Conservation (phyloP, 768 basidiomycete genomes). For the Dendrothele bispora region DNA sequence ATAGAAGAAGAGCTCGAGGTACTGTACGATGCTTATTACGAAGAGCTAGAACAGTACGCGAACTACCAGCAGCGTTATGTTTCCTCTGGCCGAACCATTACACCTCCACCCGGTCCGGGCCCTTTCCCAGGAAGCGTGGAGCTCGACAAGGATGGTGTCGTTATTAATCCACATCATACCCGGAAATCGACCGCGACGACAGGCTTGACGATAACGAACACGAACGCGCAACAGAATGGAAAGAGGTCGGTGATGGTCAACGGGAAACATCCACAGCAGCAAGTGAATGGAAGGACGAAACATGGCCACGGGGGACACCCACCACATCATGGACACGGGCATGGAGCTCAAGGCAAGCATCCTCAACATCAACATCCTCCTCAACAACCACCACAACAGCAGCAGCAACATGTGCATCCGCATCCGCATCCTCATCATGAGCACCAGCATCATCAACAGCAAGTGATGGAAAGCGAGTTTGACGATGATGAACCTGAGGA, state of each 20-base stretch:
- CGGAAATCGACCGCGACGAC: neutral
- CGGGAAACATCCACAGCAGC: slow-evolving; percentile 13
- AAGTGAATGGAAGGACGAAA: slow-evolving; percentile 14
- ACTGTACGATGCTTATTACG: slow-evolving; percentile 99
- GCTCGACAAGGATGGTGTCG: slow-evolving; percentile 86
- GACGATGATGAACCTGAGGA: slow-evolving; percentile 65
- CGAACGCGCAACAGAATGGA: slow-evolving; percentile 5
- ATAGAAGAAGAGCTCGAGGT: slow-evolving; percentile 99
- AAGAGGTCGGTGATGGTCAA: no score
- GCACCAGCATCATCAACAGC: no score
- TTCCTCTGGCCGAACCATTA: slow-evolving; percentile 83
- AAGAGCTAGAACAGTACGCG: slow-evolving; percentile 99
- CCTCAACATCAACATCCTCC: no score
- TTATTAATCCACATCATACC: slow-evolving; percentile 37
- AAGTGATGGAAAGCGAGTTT: slow-evolving; percentile 65
- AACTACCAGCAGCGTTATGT: slow-evolving; percentile 96
- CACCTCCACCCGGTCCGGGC: slow-evolving; percentile 93
- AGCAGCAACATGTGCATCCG: slow-evolving; percentile 25
- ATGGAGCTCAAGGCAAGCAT: no score
- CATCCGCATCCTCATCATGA: slow-evolving; percentile 44
- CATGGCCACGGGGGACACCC: no score
- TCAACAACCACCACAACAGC: slow-evolving; percentile 19
- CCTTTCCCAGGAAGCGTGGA: slow-evolving; percentile 99
- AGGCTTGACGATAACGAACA: neutral
- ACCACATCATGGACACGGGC: no score